Conservation (phyloP, 805 yeast genomes). For the Pichia pseudocactophila region DNA sequence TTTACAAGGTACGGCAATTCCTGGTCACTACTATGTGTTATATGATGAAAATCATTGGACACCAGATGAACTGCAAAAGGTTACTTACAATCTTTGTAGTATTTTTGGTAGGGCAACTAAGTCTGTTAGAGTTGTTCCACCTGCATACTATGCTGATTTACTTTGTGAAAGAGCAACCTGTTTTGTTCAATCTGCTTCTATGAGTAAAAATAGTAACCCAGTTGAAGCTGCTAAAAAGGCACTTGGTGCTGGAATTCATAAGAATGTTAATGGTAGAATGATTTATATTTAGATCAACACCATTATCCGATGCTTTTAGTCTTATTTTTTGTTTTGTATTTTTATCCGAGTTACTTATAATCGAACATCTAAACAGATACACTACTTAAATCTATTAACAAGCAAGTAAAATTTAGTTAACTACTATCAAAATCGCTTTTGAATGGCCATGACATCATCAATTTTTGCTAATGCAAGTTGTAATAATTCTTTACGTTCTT, state of each 20-base stretch:
- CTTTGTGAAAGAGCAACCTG: conserved; percentile 26
- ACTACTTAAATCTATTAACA: not conserved
- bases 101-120: conserved; percentile 26
- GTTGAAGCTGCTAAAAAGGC: conserved; percentile 15
- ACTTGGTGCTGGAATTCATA: conserved; percentile 15
- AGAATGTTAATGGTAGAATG: conserved; percentile 15
- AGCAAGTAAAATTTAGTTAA: too few species aligned
- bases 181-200: conserved; percentile 11
- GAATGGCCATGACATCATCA: conserved; percentile 71
- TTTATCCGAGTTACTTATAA: not conserved
- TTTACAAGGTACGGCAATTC: conserved; percentile 28
- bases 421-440: conserved; percentile 29
- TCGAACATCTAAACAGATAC: not conserved
- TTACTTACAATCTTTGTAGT: conserved; percentile 25
- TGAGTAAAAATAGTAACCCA: conserved; percentile 8
- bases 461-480: conserved; percentile 79
- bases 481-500: conserved; percentile 81
- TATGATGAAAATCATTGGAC: conserved; percentile 23
- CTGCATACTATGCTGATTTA: conserved; percentile 26
- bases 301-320: not conserved
- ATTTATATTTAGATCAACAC: conserved; percentile 12
- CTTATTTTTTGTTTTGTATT: not conserved
- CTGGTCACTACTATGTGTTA: conserved; percentile 27
- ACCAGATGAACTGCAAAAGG: conserved; percentile 22
- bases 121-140: conserved; percentile 27